Evolutionary conservation across 345 rosid species (phyloP).

Genomic region (Bruguiera sexangula): DNA sequence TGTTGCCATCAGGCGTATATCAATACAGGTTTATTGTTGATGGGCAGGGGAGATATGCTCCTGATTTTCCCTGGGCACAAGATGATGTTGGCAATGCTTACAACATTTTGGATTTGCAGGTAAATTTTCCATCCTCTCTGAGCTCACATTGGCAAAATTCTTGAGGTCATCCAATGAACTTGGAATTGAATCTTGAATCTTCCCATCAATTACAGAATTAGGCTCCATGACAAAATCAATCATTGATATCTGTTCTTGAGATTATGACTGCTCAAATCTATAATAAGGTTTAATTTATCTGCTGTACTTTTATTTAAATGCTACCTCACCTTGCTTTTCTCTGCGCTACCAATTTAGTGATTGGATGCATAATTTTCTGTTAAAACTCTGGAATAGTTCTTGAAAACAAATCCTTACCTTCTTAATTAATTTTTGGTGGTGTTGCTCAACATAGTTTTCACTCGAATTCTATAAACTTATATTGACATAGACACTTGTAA

Average conservation of each 20-base stretch:
- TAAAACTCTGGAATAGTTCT: not conserved
- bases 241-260: too few species aligned
- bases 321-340: not conserved
- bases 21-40: constrained; percentile 89
- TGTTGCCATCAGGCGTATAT: constrained; percentile 92
- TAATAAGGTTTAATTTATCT: not conserved
- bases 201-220: too few species aligned
- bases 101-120: constrained; percentile 91
- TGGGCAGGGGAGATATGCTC: constrained; percentile 82
- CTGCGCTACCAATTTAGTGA: not conserved
- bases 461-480: too few species aligned
- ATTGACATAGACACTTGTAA: too few species aligned
- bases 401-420: too few species aligned
- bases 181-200: not conserved
- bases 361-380: not conserved
- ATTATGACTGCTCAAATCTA: not conserved
- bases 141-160: too few species aligned
- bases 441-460: too few species aligned
- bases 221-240: too few species aligned
- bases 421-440: too few species aligned
- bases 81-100: constrained; percentile 76
- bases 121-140: constrained; percentile 17
- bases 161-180: too few species aligned
- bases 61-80: constrained; percentile 76
- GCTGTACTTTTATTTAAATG: not conserved